Evolutionary conservation across 1,284 basidiomycete genomes (phyloP).

Genomic region (Trichosporon sp.): DNA sequence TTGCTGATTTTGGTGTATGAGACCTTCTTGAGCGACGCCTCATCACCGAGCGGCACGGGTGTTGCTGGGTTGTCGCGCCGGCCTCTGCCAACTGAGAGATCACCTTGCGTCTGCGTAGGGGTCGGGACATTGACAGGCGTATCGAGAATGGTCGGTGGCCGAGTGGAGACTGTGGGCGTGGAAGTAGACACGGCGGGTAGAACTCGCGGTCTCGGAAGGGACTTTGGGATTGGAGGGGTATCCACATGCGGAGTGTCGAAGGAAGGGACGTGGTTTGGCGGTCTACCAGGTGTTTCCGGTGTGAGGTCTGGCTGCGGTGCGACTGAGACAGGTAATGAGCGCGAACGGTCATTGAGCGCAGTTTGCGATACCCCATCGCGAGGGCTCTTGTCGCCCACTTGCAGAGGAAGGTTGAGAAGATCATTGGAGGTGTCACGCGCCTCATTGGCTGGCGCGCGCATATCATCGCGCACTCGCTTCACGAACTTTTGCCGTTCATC

Average conservation of each 20-base stretch:
- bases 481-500: slow-evolving; percentile 7
- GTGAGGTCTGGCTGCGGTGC: neutral
- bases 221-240: slow-evolving; percentile 7
- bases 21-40: neutral
- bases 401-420: neutral
- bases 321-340: neutral
- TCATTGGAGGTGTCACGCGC: neutral
- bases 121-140: slow-evolving; percentile 9
- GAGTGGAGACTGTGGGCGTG: neutral
- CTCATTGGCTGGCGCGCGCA: neutral
- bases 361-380: too few relatives aligned
- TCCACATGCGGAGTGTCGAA: slow-evolving; percentile 4
- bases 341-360: neutral
- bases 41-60: slow-evolving; percentile 28
- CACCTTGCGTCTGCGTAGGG: slow-evolving; percentile 6
- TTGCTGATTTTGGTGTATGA: neutral
- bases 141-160: neutral
- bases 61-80: slow-evolving; percentile 27
- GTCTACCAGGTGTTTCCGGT: neutral
- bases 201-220: neutral
- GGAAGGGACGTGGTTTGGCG: neutral
- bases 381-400: neutral
- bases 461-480: neutral
- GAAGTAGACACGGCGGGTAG: neutral
- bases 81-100: slow-evolving; percentile 17